phyloP scores from a whole-genome alignment of 106 monocot species.

The Acanthochlamys bracteata region DNA sequence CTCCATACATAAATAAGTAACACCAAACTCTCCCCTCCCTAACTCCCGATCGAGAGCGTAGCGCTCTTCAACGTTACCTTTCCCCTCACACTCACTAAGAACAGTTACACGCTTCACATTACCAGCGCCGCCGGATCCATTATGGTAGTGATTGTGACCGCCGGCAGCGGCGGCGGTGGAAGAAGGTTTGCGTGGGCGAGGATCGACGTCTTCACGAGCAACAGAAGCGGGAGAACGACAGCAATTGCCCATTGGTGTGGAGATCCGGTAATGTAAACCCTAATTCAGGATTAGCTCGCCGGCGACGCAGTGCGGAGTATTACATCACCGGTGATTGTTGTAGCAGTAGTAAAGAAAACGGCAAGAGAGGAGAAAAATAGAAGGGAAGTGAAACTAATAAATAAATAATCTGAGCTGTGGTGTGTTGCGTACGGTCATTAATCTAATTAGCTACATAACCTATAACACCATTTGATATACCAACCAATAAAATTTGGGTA shows the following conservation, averaged over 20 bases:
- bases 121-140: slow-evolving; percentile 5
- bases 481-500: too few relatives aligned
- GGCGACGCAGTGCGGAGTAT: slow-evolving; percentile 9
- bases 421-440: too few relatives aligned
- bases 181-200: slow-evolving; percentile 20
- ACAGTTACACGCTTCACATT: slow-evolving; percentile 29
- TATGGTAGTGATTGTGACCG: slow-evolving; percentile 2
- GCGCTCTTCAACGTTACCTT: slow-evolving; percentile 36
- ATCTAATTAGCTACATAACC: too few relatives aligned
- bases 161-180: slow-evolving; percentile 1
- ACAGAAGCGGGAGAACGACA: slow-evolving; percentile 91
- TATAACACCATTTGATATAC: too few relatives aligned
- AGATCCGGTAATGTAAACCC: not conserved
- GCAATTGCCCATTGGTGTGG: slow-evolving; percentile 77
- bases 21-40: slow-evolving; percentile 86
- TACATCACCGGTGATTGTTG: slow-evolving; percentile 7
- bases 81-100: slow-evolving; percentile 13
- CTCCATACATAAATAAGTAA: slow-evolving; percentile 92
- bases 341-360: not conserved
- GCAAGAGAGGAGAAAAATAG: not conserved
- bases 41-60: slow-evolving; percentile 68
- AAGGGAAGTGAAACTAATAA: too few relatives aligned
- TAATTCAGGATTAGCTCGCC: not conserved
- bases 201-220: slow-evolving; percentile 78
- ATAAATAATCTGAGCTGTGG: too few relatives aligned